Conservation (phyloP, 805 yeast species). For the Wickerhamomyces chambardii region DNA sequence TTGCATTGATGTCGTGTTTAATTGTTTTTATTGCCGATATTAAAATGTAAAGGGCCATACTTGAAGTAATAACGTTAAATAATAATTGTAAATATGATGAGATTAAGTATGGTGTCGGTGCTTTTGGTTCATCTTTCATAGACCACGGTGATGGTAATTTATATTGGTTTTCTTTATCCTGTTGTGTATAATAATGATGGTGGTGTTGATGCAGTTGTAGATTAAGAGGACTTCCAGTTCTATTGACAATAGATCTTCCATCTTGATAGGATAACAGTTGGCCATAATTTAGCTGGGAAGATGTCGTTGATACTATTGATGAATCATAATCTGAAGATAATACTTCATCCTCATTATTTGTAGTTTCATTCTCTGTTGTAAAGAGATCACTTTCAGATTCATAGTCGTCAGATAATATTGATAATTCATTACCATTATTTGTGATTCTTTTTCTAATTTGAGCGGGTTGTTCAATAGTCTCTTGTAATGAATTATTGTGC, state of each 20-base stretch:
- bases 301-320: too few relatives aligned
- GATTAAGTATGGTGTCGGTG: conserved; percentile 43
- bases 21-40: conserved; percentile 37
- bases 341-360: too few relatives aligned
- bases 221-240: conserved; percentile 11
- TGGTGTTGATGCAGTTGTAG: conserved; percentile 38
- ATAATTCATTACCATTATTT: too few relatives aligned
- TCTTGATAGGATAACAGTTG: too few relatives aligned
- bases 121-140: conserved; percentile 36
- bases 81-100: conserved; percentile 54
- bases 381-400: not conserved
- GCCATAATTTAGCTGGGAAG: too few relatives aligned
- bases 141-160: conserved; percentile 56
- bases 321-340: too few relatives aligned
- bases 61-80: conserved; percentile 37
- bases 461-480: too few relatives aligned
- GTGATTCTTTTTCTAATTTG: too few relatives aligned
- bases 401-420: too few relatives aligned
- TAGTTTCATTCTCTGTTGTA: not conserved
- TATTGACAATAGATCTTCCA: not conserved
- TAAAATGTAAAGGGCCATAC: conserved; percentile 34
- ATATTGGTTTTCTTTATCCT: conserved; percentile 6
- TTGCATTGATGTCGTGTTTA: conserved; percentile 41
- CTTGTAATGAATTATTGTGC: too few relatives aligned
- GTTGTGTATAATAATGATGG: conserved; percentile 31